phyloP scores from a whole-genome alignment of 768 basidiomycete species.

The Psilocybe cubensis region DNA sequence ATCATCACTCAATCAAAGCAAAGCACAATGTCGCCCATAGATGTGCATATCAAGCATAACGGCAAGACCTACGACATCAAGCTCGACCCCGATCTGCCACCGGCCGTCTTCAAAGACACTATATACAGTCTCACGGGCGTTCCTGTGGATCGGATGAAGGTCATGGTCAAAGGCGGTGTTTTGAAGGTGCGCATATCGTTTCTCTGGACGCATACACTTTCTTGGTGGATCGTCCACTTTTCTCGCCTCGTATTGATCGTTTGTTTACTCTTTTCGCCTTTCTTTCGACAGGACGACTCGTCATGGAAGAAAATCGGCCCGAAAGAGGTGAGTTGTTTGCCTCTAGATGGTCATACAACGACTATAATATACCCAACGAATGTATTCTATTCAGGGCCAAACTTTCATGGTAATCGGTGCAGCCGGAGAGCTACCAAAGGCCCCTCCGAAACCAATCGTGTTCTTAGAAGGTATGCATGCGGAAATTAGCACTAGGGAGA shows the following conservation, averaged over 20 bases:
- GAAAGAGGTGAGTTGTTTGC: constrained; percentile 67
- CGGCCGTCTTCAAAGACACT: constrained; percentile 78
- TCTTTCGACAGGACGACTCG: constrained; percentile 77
- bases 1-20: not conserved
- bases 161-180: constrained; percentile 92
- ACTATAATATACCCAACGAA: not conserved
- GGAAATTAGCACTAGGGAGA: not conserved
- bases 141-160: constrained; percentile 92
- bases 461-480: constrained; percentile 82
- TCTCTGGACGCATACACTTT: too few species aligned
- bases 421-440: constrained; percentile 89
- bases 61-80: constrained; percentile 76
- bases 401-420: constrained; percentile 94
- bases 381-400: constrained; percentile 63
- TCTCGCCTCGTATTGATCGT: not conserved
- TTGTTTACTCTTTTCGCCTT: not conserved
- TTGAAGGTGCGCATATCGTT: constrained; percentile 77
- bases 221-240: not conserved
- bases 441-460: constrained; percentile 75
- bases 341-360: not conserved
- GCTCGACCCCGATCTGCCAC: constrained; percentile 74
- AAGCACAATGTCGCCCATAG: constrained; percentile 60
- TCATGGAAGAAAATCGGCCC: constrained; percentile 84
- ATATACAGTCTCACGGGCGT: constrained; percentile 86
- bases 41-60: constrained; percentile 89